These are phyloP conservation scores for Cerioporus squamosus DNA, from an alignment of 1,284 basidiomycete species.

Conservation along the genomic window DNA sequence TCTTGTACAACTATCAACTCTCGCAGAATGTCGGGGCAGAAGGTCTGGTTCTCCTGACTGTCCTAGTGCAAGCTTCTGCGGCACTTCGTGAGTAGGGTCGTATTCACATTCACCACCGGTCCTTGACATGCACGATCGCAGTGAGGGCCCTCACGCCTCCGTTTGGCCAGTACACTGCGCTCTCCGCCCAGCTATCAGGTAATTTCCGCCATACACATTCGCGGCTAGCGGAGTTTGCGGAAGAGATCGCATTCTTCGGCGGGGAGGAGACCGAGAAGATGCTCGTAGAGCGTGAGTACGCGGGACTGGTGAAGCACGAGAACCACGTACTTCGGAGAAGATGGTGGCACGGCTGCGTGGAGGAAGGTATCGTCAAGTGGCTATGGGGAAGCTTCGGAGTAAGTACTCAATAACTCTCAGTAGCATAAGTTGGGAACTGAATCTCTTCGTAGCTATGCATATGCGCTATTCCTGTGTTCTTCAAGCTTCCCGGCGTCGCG, in stretches of 20 bases:
- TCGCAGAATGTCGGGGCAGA: slow-evolving; percentile 95
- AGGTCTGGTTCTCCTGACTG: slow-evolving; percentile 83
- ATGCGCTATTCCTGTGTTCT: slow-evolving; percentile 95
- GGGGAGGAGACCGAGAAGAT: slow-evolving; percentile 94
- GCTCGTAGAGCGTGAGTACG: slow-evolving; percentile 91
- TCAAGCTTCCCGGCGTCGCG: slow-evolving; percentile 78
- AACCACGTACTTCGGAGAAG: slow-evolving; percentile 81
- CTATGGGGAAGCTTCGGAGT: slow-evolving; percentile 95
- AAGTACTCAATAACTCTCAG: slow-evolving; percentile 35
- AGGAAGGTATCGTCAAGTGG: slow-evolving; percentile 98
- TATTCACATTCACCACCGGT: slow-evolving; percentile 18
- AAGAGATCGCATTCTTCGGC: slow-evolving; percentile 93
- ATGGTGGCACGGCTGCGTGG: slow-evolving; percentile 91
- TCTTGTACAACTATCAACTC: slow-evolving; percentile 96
- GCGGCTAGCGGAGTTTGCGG: slow-evolving; percentile 90
- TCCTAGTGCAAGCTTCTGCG: slow-evolving; percentile 85
- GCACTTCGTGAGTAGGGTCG: slow-evolving; percentile 63
- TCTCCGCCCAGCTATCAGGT: slow-evolving; percentile 87
- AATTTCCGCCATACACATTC: slow-evolving; percentile 92
- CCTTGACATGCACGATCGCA: slow-evolving; percentile 33
- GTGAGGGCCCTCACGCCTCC: slow-evolving; percentile 91
- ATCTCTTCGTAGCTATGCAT: slow-evolving; percentile 66
- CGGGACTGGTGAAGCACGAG: slow-evolving; percentile 87
- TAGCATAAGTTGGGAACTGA: neutral
- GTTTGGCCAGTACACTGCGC: slow-evolving; percentile 90